Evolutionary conservation across 306 rosid species (phyloP), one percentile per base, ranked within the genome.

Genomic region (Betula pendula): DNA sequence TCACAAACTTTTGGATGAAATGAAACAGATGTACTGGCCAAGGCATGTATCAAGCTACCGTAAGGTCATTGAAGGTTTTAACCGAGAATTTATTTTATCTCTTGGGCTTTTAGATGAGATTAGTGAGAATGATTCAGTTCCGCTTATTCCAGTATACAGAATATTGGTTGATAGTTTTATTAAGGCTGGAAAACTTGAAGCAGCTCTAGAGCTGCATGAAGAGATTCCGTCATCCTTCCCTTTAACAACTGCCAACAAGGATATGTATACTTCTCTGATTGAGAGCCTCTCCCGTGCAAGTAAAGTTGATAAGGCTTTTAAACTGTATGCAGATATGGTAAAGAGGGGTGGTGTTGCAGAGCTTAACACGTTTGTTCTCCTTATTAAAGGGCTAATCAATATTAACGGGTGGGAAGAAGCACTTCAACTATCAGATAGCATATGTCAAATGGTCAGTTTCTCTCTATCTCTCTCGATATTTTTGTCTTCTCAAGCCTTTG

Each of bases 11-110:
- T 83, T 93, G 81, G 91, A 84, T 80, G 97, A 90, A 87, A 93
- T 90, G 96, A 93, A 89, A 75, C 96, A 87, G 40, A 93, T 90
- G 0, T 89, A 89, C 73, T 93, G 96, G 97, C 97, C 97, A 59
- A 90, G 83, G 79, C 87, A 86, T 83, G 63, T 89, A 81, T 80
- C 89, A 81, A 82, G 94, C 82, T 84, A 87, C 83, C 71, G 73
- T 53, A 93, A 90, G 80, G 85, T 89, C 75, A 84, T 90, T 75
- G 89, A 93, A 84, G 97, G 97, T 74, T 89, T 89, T 78, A 90
- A 72, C 77, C 79, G 80, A 78, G 91, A 92, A 75, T 92, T 87
- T 87, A 73, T 90, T 76, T 60, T 73, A 79, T 92, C 92, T 6
- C 82, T 87, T 47, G 92, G 96, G 70, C 89, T 92, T 59, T 83